Evolutionary conservation across 495 filamentous ascomycete genomes (phyloP), one percentile per base, ranked within the genome.

Genomic region (Hypoxylon crocopeplum): DNA sequence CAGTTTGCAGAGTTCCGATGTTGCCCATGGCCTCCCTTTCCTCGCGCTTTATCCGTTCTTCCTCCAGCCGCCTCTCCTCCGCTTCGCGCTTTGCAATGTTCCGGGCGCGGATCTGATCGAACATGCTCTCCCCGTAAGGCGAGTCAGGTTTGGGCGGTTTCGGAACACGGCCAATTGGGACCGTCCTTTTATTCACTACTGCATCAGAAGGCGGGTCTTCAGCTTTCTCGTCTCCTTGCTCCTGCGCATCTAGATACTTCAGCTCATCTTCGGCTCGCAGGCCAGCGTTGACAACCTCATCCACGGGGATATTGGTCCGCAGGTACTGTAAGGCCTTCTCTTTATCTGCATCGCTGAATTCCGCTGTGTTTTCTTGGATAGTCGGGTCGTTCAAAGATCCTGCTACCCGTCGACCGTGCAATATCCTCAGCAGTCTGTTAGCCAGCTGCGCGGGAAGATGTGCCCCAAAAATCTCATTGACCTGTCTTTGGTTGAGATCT

Each of bases 371-470:
- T 33, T 54, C 48, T 30, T 60, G 42, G 11, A 76, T 57, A 16
- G 16, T 48, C 8, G 72, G 81, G 72, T 78, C 79, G 33, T 91
- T 86, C 7, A 93, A 78, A 0, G 90, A 92, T 15, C 92, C 92
- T 8, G 84, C 82, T 10, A 90, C 76, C 16, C 92, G 85, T 38
- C 90, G 84, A 20, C 83, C 84, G 65, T 97, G 90, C 1, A 95
- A 73, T 25, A 90, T 81, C 21, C 75, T 73, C 4, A 96, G 72
- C 12, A 92, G 72, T 19, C 77, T 76, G 64, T 92, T 93, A 40
- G 84, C 92, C 16, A 75, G 63, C 2, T 68, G 56, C 1, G 74
- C 71, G 17, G 77, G 67, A 17, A 88, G 64, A 8, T 75, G 71
- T 0, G 73, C 65, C 1, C 86, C 84, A 58, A 96, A 93, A 3